Conservation (phyloP, 805 yeast species). For the Torulaspora gathmanii region DNA sequence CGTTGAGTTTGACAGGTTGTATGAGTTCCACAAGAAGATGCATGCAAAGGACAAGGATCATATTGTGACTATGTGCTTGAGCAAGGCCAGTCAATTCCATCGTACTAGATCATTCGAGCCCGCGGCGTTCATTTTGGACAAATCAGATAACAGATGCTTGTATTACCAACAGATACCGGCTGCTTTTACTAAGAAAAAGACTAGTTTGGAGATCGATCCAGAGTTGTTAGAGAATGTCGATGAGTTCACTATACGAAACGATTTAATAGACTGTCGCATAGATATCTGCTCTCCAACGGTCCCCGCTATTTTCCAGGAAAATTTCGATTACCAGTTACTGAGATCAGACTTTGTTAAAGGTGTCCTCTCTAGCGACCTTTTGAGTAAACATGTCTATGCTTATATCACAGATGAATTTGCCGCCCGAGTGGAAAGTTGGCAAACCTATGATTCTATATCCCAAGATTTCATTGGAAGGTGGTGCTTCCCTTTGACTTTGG, state of each 20-base stretch:
- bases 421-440: constrained; percentile 92
- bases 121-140: constrained; percentile 78
- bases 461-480: constrained; percentile 89
- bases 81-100: constrained; percentile 79
- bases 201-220: constrained; percentile 65
- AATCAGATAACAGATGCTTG: constrained; percentile 66
- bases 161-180: constrained; percentile 76
- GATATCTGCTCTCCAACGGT: constrained; percentile 94
- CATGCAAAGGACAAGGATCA: constrained; percentile 79
- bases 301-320: constrained; percentile 92
- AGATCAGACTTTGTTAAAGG: constrained; percentile 88
- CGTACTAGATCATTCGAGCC: constrained; percentile 82
- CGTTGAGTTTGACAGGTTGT: constrained; percentile 67
- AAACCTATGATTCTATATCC: constrained; percentile 85
- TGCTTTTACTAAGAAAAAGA: constrained; percentile 42
- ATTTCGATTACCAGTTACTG: constrained; percentile 86
- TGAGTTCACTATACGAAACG: constrained; percentile 80
- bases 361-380: constrained; percentile 80
- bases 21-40: constrained; percentile 68
- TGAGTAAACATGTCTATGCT: constrained; percentile 87
- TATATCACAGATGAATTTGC: constrained; percentile 82
- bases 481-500: constrained; percentile 89
- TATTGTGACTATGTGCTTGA: constrained; percentile 88
- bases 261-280: constrained; percentile 91
- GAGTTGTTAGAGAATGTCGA: constrained; percentile 72